Evolutionary conservation across 2,329 filamentous ascomycete species (phyloP).

Genomic region (Cytospora chrysosperma): DNA sequence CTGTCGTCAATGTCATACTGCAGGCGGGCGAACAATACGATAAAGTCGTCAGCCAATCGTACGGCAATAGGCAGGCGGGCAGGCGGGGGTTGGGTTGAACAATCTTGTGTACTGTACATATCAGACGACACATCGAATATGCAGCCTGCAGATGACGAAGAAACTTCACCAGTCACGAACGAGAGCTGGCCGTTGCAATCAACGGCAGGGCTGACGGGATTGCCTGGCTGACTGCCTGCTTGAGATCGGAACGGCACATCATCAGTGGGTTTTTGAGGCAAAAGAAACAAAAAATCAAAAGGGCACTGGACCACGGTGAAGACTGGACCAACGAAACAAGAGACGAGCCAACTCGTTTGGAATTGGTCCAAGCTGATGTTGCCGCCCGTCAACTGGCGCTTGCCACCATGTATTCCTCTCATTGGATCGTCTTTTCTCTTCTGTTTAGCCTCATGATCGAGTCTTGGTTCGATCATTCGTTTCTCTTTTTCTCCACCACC

Average conservation of each 20-base stretch:
- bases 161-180: neutral
- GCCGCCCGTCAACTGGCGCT: slow-evolving; percentile 18
- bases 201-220: neutral
- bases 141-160: neutral
- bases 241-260: no score
- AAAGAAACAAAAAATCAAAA: no score
- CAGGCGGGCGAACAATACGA: neutral
- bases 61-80: neutral
- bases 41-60: neutral
- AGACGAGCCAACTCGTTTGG: slow-evolving; percentile 9
- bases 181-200: neutral
- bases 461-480: neutral
- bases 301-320: no score
- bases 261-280: no score
- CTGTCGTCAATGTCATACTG: no score
- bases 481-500: no score
- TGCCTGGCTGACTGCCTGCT: no score
- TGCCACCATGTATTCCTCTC: neutral
- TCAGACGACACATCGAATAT: neutral
- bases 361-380: slow-evolving; percentile 14
- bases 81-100: neutral
- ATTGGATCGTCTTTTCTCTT: neutral
- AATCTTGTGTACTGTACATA: no score
- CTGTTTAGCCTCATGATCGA: neutral
- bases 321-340: neutral